Evolutionary conservation across 176 grass and related monocot species (phyloP), one percentile per base, ranked within the genome.

Genomic region (Oryza glaberrima): DNA sequence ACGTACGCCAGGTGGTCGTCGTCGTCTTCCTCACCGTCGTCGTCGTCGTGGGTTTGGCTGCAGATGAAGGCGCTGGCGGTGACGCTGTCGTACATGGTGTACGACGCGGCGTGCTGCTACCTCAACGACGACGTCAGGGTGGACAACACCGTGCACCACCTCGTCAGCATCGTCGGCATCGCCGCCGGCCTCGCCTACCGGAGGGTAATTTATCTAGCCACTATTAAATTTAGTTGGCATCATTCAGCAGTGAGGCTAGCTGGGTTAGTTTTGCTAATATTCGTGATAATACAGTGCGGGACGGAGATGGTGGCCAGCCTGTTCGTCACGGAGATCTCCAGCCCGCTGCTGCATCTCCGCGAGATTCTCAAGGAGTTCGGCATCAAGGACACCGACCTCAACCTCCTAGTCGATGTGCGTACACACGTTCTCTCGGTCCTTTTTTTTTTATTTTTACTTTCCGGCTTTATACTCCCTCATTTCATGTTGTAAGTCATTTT

Each of bases 331-430:
- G 94, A 97, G 89, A 86, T 94, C 51, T 97, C 94, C 28, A 92
- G 91, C 63, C 94, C 94, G 22, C 82, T 97, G 68, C 83, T 97
- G 11, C 94, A 97, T 82, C 88, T 80, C 54, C 77, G 94, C 66
- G 94, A 97, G 78, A 84, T 92, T n/a, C 82, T 97, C 63, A 97
- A 97, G 84, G 94, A 94, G 78, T 19, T 97, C 11, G 84, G 89
- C 17, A 48, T 94, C 45, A 73, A 75, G 83, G 89, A 93, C 85
- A 92, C 96, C 0, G 86, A 81, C 69, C 88, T 95, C 67, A 98
- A 94, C 84, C 81, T 98, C 17, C 26, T 80, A 69, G 80, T 94
- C 70, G 96, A 98, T 34, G 96, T 98, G 48, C 5, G 43, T 35
- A 3, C 34, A 35, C 34, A 4, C 47, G 0, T 16, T 66, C 63